Conservation (phyloP, 2,329 filamentous ascomycete species). For the Talaromyces sp. region DNA sequence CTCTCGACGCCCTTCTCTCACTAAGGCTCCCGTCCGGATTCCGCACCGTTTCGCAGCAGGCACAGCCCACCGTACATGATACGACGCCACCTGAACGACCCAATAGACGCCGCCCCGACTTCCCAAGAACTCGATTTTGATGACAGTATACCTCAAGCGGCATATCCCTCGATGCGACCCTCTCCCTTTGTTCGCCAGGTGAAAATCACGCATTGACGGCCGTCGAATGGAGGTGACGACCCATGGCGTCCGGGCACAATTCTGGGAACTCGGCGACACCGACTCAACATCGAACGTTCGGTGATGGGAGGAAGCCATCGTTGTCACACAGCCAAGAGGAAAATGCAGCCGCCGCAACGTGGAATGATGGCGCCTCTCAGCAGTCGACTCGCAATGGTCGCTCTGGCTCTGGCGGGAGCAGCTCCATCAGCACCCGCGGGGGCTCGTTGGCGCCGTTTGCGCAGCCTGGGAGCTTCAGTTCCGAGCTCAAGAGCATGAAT, state of each 20-base stretch:
- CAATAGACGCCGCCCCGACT: not conserved
- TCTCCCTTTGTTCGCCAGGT: constrained; percentile 21
- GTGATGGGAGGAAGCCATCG: constrained; percentile 26
- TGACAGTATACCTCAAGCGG: not conserved
- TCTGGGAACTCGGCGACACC: constrained; percentile 36
- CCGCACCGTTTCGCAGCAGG: not conserved
- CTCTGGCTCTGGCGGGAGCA: constrained; percentile 51
- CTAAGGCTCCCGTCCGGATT: not conserved
- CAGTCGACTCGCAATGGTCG: constrained; percentile 35
- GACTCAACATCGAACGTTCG: constrained; percentile 33
- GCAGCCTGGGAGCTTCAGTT: constrained; percentile 78
- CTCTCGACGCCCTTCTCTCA: not conserved
- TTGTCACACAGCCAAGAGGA: constrained; percentile 36
- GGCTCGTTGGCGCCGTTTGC: constrained; percentile 64
- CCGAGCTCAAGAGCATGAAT: constrained; percentile 68
- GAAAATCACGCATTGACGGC: constrained; percentile 18
- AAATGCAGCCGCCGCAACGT: constrained; percentile 32
- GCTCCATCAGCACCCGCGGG: constrained; percentile 61
- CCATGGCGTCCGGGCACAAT: constrained; percentile 41
- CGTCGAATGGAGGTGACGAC: constrained; percentile 25
- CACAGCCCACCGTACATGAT: not conserved
- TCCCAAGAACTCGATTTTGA: not conserved
- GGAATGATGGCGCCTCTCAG: constrained; percentile 27
- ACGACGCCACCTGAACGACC: not conserved
- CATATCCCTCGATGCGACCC: constrained; percentile 24